A percentile compares a stretch with the other conserved stretches of the same genome.
Conservation (phyloP, 169 alveolate species). For the Cryptosporidium meleagridis region DNA sequence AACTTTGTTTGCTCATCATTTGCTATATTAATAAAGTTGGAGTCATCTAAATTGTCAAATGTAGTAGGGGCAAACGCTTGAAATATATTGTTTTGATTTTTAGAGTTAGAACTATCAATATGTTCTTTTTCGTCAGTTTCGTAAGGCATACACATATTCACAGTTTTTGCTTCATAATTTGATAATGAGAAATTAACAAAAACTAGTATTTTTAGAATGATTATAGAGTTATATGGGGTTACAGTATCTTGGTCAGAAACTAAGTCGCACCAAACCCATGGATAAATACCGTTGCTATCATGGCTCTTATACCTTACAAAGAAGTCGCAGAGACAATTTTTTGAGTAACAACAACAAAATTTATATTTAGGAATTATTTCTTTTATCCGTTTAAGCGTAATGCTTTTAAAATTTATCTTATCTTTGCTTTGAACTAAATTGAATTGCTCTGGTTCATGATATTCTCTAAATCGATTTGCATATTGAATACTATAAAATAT, state of each 20-base stretch:
- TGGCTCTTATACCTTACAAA: constrained; percentile 42
- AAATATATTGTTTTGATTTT: background rate
- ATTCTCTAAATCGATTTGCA: constrained; percentile 22
- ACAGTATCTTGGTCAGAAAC: constrained; percentile 2
- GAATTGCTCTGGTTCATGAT: background rate
- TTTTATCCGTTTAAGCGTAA: constrained; percentile 27
- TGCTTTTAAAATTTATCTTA: background rate
- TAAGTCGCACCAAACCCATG: constrained; percentile 70
- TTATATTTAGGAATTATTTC: constrained; percentile 49
- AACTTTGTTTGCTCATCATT: background rate
- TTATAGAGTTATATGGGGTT: constrained; percentile 18
- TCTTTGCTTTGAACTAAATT: constrained; percentile 5
- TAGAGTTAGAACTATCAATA: background rate
- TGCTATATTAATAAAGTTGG: background rate
- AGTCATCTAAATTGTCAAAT: background rate
- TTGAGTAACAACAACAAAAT: constrained; percentile 38
- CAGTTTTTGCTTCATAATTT: background rate
- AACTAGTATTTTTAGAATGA: constrained; percentile 46
- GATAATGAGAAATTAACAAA: background rate
- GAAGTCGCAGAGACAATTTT: constrained; percentile 28
- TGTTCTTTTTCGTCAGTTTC: background rate
- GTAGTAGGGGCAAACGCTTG: background rate
- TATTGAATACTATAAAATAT: constrained; percentile 44
- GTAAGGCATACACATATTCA: background rate
- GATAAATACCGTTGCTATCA: constrained; percentile 50